Conservation (phyloP, 768 basidiomycete species). For the Tremella mesenterica region DNA sequence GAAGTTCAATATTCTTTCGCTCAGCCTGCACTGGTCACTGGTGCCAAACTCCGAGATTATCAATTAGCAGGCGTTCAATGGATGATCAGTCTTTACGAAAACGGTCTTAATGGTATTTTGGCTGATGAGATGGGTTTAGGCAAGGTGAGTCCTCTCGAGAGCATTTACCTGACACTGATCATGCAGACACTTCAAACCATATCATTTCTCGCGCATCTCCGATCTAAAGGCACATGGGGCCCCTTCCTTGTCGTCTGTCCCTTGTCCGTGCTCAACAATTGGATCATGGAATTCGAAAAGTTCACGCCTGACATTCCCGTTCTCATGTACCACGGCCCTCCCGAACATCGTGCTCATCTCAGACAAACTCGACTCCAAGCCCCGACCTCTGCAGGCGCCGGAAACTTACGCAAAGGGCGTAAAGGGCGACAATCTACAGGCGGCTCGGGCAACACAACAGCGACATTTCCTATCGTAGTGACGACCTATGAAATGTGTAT, state of each 20-base stretch:
- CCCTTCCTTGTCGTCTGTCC: conserved; percentile 88
- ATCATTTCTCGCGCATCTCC: conserved; percentile 81
- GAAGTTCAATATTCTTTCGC: conserved; percentile 30
- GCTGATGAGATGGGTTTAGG: conserved; percentile 96
- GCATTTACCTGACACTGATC: conserved; percentile 3
- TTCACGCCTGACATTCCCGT: conserved; percentile 66
- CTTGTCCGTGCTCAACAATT: conserved; percentile 84
- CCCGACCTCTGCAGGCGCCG: conserved; percentile 27
- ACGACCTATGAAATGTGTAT: conserved; percentile 94
- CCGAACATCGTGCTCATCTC: conserved; percentile 68
- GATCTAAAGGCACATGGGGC: conserved; percentile 60
- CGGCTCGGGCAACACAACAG: conserved; percentile 39
- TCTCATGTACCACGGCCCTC: conserved; percentile 81
- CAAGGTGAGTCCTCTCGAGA: conserved; percentile 41
- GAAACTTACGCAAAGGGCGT: conserved; percentile 24
- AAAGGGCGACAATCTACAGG: conserved; percentile 16
- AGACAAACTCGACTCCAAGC: conserved; percentile 56
- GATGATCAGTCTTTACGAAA: conserved; percentile 96
- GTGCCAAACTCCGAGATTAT: conserved; percentile 75
- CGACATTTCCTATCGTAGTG: conserved; percentile 66
- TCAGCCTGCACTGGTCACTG: conserved; percentile 73
- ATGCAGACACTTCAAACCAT: conserved; percentile 86
- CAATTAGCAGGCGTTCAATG: conserved; percentile 91
- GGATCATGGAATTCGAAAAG: conserved; percentile 72
- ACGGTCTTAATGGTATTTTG: conserved; percentile 88